Evolutionary conservation across 23 red algal genomes (phyloP).

Genomic region (Gracilaria gracilis): DNA sequence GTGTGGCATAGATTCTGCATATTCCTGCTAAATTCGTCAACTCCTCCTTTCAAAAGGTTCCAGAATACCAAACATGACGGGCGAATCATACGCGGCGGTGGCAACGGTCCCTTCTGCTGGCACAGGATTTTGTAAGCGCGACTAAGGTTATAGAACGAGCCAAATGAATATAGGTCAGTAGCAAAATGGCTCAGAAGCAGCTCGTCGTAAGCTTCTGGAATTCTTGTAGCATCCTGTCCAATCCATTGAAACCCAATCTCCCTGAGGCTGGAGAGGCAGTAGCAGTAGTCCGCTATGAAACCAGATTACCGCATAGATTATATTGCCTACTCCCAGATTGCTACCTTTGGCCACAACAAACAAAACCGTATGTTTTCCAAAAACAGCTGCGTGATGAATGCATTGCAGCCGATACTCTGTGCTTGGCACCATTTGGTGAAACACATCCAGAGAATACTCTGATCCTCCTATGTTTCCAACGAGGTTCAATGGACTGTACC

Average conservation of each 20-base stretch:
- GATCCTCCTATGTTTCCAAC: background rate
- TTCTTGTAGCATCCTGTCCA: background rate
- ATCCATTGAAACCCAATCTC: constrained; percentile 21
- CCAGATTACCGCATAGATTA: background rate
- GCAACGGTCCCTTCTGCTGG: background rate
- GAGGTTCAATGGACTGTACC: background rate
- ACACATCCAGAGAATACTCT: background rate
- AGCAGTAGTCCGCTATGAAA: background rate
- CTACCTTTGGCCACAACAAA: constrained; percentile 44
- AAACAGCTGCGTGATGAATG: constrained; percentile 3
- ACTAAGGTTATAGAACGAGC: constrained; percentile 25
- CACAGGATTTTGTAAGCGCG: background rate
- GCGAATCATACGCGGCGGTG: background rate
- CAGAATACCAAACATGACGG: background rate
- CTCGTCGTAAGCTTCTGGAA: constrained; percentile 11
- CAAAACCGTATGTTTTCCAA: background rate
- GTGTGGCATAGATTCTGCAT: constrained; percentile 11
- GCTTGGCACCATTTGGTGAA: background rate
- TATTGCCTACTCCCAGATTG: background rate
- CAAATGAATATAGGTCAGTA: background rate
- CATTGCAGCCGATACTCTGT: background rate
- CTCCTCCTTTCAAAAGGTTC: constrained; percentile 23
- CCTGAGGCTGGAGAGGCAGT: background rate
- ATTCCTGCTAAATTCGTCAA: constrained; percentile 24
- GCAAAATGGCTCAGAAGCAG: background rate